Base-by-base conservation (phyloP, 495 filamentous ascomycete genomes). In the Aspergillus sclerotioniger region DNA sequence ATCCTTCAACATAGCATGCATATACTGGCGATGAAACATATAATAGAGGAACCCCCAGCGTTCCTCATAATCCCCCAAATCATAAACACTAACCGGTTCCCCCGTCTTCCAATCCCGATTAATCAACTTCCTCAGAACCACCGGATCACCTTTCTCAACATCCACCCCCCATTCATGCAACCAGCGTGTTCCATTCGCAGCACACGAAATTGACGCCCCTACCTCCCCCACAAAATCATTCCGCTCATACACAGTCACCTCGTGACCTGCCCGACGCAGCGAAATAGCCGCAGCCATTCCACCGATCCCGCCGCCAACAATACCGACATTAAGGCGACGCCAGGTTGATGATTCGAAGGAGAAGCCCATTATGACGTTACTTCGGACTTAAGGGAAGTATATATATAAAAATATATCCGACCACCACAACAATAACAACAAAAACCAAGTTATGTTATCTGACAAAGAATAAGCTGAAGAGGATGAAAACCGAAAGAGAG, bases 281-380 rank as follows among this genome's bases (percentile, higher is more conserved):
- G 86, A 74, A 58, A 89, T 87, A 1, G 85, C 84, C 2, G 81
- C 80, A 9, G 81, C 81, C 47, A 91, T 75, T 7, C 88, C 88
- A n/a, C 84, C 84, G 32, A 90, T 82, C 16, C 87, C 87, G 8
- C 85, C 87, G 16, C 87, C 87, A 19, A 88, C 74, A 3, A 90
- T 76, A 29, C 83, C 76, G 51, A 86, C 68, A 31, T 74, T 72
- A 9, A 84, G 63, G 25, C 47, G 67, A 51, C 57, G 65, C 74
- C 74, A 76, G 47, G 62, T 58, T 3, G 13, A 50, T 46, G 16
- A 5, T 25, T 25, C 25, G 25, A 25, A 25, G 25, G 25, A 25
- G 25, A 5, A 25, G 25, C 25, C 25, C 25, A 25, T 25, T 25
- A 25, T 25, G 25, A 25, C 5, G 25, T 3, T 25, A 5, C 5